Evolutionary conservation across 2,329 filamentous ascomycete species (phyloP), one percentile per base, ranked within the genome.

Genomic region (Cercospora sp.): DNA sequence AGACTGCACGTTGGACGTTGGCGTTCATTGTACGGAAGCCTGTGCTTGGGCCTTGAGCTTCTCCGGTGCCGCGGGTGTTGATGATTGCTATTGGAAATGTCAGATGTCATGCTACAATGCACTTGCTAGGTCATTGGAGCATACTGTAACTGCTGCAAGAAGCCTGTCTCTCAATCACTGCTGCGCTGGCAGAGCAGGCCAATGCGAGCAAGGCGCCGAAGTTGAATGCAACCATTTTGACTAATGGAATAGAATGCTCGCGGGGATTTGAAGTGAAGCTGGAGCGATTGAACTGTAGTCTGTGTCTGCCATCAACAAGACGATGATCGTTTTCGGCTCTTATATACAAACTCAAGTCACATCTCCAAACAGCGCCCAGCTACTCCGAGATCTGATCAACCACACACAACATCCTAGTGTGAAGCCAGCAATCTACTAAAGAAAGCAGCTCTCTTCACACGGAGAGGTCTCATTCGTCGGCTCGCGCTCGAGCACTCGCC

Each of bases 21-120:
- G 58, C 18, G 68, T 80, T 79, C 75, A 80, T 79, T 23, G 76
- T 78, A n/a, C 67, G 67, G 72, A 79, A 79, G 23, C 74, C 76
- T 1, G 75, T 67, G 55, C 68, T 66, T n/a, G 65, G 66, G 2
- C 73, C 73, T 60, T 75, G 74, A 28, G 65, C 18, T 60, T 75
- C 74, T 9, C 67, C 65, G 1, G 74, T 75, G 26, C 74, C 74
- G 8, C 75, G 70, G n/a, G 74, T 75, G 63, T 75, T 67, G 65
- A 76, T 73, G 64, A 76, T 66, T 10, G 72, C 69, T 72, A 55
- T 39, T 16, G 55, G 16, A 31, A 8, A 18, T 26, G 55, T 67
- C 36, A 67, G 66, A 12, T 2, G 6, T 39, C 16, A 8, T 39
- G 36, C 36, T 30, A 13, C 8, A 13, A n/a, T 2, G 16, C 10